Conservation (phyloP, 2,329 filamentous ascomycete genomes). For the Colletotrichum simmondsii region DNA sequence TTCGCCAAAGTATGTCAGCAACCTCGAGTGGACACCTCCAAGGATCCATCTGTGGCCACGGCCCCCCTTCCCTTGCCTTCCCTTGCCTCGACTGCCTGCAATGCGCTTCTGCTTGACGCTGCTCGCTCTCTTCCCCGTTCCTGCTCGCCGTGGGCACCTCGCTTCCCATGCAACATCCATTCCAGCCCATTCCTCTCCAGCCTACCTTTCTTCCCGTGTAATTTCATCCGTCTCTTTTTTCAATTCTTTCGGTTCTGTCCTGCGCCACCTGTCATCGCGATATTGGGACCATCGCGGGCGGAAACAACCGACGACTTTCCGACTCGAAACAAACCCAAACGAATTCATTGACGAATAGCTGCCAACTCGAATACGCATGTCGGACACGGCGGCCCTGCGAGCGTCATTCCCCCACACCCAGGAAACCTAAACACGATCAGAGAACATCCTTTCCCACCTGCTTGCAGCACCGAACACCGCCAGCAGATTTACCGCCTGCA, state of each 20-base stretch:
- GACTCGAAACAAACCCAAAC: background rate
- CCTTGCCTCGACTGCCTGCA: constrained; percentile 8
- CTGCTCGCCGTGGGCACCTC: background rate
- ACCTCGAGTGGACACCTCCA: constrained; percentile 8
- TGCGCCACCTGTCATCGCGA: constrained; percentile 10
- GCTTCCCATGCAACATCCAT: constrained; percentile 8
- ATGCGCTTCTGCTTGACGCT: background rate
- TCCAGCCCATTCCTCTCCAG: constrained; percentile 5
- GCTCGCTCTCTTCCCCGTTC: background rate
- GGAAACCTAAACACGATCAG: constrained; percentile 21
- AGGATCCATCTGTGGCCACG: constrained; percentile 9
- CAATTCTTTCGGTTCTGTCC: background rate
- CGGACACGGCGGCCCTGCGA: constrained; percentile 7
- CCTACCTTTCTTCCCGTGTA: background rate
- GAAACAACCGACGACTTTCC: constrained; percentile 2
- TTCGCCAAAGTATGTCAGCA: constrained; percentile 19
- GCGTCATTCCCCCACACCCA: constrained; percentile 24
- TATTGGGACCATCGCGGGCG: constrained; percentile 9
- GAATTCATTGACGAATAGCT: background rate
- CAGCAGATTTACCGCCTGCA: background rate
- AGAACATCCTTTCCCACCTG: constrained; percentile 17
- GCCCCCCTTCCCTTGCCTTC: background rate
- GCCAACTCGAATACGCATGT: constrained; percentile 18
- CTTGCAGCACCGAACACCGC: background rate
- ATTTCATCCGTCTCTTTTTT: background rate